Conservation (phyloP, 2,329 filamentous ascomycete species). For the Clonostachys chloroleuca region DNA sequence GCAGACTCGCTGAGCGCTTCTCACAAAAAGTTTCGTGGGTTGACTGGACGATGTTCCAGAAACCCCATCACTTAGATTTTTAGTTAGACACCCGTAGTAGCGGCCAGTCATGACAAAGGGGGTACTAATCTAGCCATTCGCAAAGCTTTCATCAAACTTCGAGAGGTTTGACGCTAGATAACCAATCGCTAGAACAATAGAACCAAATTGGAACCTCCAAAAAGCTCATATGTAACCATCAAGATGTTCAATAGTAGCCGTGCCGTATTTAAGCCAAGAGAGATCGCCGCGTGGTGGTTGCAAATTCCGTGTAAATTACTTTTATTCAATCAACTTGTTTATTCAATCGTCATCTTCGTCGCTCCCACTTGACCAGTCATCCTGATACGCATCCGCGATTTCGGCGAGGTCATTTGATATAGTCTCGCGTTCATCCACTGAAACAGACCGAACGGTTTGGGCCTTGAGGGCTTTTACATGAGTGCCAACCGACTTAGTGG, state of each 20-base stretch:
- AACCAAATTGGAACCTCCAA: neutral
- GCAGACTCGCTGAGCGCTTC: too few relatives aligned
- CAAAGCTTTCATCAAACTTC: too few relatives aligned
- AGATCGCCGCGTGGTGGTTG: too few relatives aligned
- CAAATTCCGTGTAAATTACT: too few relatives aligned
- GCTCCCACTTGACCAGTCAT: slow-evolving; percentile 78
- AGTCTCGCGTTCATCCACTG: slow-evolving; percentile 75
- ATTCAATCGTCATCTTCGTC: slow-evolving; percentile 60
- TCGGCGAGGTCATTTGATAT: slow-evolving; percentile 78
- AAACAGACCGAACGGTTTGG: slow-evolving; percentile 58
- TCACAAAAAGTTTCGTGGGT: neutral
- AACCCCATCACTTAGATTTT: neutral
- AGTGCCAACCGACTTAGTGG: slow-evolving; percentile 68
- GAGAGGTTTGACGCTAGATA: too few relatives aligned
- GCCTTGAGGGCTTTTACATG: slow-evolving; percentile 63
- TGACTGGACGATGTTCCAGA: neutral
- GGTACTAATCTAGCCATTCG: too few relatives aligned
- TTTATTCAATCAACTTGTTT: neutral
- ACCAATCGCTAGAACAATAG: slow-evolving; percentile 1
- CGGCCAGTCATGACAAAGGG: neutral
- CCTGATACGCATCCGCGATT: slow-evolving; percentile 83
- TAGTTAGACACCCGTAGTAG: neutral
- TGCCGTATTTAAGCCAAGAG: too few relatives aligned
- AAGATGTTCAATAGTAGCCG: too few relatives aligned
- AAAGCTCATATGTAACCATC: too few relatives aligned